Percentiles rank a stretch among this genome's conserved stretches.
These are phyloP conservation scores for Ascochyta viciae-villosae DNA, from an alignment of 2,329 filamentous ascomycete species.

Conservation along the genomic window DNA sequence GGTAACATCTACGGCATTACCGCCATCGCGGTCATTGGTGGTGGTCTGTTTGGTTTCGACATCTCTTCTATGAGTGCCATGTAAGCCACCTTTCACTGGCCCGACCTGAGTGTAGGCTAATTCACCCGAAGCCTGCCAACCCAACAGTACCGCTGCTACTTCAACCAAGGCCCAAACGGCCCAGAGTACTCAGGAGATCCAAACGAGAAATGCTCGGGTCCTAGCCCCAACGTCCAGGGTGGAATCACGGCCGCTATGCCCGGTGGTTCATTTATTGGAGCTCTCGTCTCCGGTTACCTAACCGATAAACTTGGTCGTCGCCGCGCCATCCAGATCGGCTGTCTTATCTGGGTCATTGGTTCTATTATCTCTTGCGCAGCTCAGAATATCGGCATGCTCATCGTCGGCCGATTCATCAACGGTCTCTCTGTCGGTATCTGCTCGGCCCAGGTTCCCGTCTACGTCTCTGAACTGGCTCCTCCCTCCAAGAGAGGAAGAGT, in stretches of 20 bases:
- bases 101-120: not conserved
- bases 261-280: conserved; percentile 72
- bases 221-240: conserved; percentile 63
- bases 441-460: conserved; percentile 72
- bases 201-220: conserved; percentile 59
- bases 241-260: conserved; percentile 76
- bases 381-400: conserved; percentile 73
- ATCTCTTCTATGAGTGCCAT: conserved; percentile 73
- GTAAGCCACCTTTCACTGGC: conserved; percentile 23
- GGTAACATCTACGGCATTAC: conserved; percentile 66
- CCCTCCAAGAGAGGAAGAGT: conserved; percentile 67
- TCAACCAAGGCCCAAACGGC: conserved; percentile 61
- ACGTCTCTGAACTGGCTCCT: conserved; percentile 71
- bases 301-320: conserved; percentile 65
- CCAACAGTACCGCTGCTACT: conserved; percentile 74
- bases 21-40: conserved; percentile 67
- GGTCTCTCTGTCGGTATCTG: conserved; percentile 78
- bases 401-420: conserved; percentile 74
- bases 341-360: conserved; percentile 63
- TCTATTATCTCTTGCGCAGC: conserved; percentile 68
- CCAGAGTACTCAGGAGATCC: conserved; percentile 47
- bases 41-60: conserved; percentile 79
- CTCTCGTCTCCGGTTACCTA: conserved; percentile 65
- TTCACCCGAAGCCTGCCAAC: conserved; percentile 62
- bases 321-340: conserved; percentile 60